Conservation (phyloP, 2,329 filamentous ascomycete genomes). For the Fusarium dlaminii region DNA sequence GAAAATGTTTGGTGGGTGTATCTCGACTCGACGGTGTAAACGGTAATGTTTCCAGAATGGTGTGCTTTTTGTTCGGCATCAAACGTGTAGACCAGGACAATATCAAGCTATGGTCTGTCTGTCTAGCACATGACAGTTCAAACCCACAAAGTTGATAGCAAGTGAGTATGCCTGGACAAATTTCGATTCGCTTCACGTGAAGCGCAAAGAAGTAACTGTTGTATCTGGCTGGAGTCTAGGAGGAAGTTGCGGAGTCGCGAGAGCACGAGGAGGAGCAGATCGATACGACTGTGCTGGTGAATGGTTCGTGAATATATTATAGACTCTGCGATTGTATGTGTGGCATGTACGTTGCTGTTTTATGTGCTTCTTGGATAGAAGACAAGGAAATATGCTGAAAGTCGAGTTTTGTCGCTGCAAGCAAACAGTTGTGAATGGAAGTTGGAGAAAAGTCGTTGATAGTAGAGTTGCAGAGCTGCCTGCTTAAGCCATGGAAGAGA, state of each 20-base stretch:
- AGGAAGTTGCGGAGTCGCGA: neutral
- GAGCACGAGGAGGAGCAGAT: slow-evolving; percentile 2
- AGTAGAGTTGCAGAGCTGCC: slow-evolving; percentile 11
- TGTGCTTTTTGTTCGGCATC: slow-evolving; percentile 1
- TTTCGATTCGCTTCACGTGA: neutral
- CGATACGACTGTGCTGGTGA: neutral
- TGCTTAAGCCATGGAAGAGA: slow-evolving; percentile 19
- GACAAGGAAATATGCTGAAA: neutral
- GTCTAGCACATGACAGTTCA: slow-evolving; percentile 4
- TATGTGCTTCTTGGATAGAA: slow-evolving; percentile 1
- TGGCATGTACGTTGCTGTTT: neutral
- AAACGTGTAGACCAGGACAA: slow-evolving; percentile 1
- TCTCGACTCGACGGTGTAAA: neutral
- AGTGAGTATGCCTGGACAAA: neutral
- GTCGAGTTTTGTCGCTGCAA: neutral
- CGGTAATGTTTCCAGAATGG: neutral
- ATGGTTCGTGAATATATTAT: slow-evolving; percentile 14
- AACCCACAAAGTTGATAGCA: neutral
- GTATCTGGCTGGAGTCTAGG: neutral
- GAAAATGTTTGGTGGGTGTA: neutral
- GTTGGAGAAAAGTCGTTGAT: neutral
- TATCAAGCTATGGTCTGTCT: neutral
- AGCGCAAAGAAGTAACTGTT: neutral
- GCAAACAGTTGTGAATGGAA: neutral
- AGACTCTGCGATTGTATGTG: slow-evolving; percentile 6